A percentile compares a stretch with the other conserved stretches of the same genome.
phyloP scores from a whole-genome alignment of 164 flowering plant genomes.

The Platanus orientalis region DNA sequence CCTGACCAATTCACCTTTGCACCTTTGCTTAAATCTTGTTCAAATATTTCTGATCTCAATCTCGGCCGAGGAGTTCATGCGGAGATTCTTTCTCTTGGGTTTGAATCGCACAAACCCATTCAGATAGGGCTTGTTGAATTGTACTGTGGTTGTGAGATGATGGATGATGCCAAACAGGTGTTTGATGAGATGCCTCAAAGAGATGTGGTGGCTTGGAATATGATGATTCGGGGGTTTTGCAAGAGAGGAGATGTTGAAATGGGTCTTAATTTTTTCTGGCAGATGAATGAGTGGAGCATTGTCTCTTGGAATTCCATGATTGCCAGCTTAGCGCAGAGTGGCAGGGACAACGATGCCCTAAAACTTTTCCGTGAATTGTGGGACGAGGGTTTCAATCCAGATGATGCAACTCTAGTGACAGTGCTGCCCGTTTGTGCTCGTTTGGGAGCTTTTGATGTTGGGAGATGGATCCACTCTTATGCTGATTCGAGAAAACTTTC shows the following conservation, averaged over 20 bases:
- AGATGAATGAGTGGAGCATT: constrained; percentile 51
- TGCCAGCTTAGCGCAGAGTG: constrained; percentile 43
- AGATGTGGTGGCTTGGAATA: constrained; percentile 66
- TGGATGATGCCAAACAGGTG: constrained; percentile 60
- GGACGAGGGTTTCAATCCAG: constrained; percentile 49
- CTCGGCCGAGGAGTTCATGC: constrained; percentile 52
- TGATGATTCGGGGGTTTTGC: constrained; percentile 75
- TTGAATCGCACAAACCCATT: constrained; percentile 34
- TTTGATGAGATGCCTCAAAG: constrained; percentile 61
- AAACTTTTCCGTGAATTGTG: constrained; percentile 54
- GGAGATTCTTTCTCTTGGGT: constrained; percentile 44
- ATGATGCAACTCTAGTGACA: constrained; percentile 67
- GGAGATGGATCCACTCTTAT: constrained; percentile 49
- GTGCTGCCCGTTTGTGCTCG: constrained; percentile 69
- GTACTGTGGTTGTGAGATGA: constrained; percentile 35
- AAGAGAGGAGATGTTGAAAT: constrained; percentile 48
- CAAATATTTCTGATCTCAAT: constrained; percentile 27
- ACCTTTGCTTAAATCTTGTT: constrained; percentile 69
- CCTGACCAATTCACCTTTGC: constrained; percentile 76
- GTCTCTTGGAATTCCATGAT: constrained; percentile 85
- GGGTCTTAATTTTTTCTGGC: constrained; percentile 52
- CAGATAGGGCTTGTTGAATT: constrained; percentile 64
- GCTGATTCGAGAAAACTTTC: constrained; percentile 41
- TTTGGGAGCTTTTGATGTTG: constrained; percentile 55
- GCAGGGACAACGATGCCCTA: constrained; percentile 62